Base-by-base conservation (phyloP, 2,329 filamentous ascomycete species). In the Arthroderma uncinatum region DNA sequence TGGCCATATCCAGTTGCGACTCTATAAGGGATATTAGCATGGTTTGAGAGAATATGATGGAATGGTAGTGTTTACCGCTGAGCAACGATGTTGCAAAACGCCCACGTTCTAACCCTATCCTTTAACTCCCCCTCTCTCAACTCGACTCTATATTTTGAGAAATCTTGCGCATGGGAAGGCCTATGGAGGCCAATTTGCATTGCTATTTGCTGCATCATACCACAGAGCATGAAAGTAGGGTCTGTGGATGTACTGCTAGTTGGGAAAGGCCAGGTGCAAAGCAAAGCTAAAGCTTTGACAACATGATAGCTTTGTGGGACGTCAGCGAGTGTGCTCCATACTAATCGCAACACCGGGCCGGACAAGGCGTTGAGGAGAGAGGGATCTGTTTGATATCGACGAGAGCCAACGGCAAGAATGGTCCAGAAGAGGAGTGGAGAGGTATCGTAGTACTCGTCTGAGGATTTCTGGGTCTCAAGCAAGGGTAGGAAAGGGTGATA, bases 401-500 rank as follows among this genome's bases (percentile, higher is more conserved):
- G 78, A 36, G 82, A 78, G 9, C 82, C 82, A 39, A 84, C 77
- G 37, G 79, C 78, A 47, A 85, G 74, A 52, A 86, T 81, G 25
- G 81, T 81, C 83, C 83, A 86, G 68, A 85, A 85, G n/a, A 86
- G 74, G 4, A 86, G 70, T n/a, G 79, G 80, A 44, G 80, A 82
- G 34, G 78, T 71, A 12, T 75, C 74, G 61, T 79, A 79, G 66
- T 81, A 84, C 53, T 80, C 76, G 25, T 84, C 79, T 2, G 81
- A 77, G 7, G 74, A 70, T 58, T 75, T 72, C 5, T 76, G 68
- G 36, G 74, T 74, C 59, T 84, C 81, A 40, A 86, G 75, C 61
- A 86, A 79, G 0, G 82, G 82, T 25, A 86, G 71, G 61, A 83
- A 85, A 0, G 79, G 79, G 64, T 86, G 82, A 66, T 84, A 85